A percentile compares a stretch with the other conserved stretches of the same genome.
phyloP scores from a whole-genome alignment of 2,329 filamentous ascomycete genomes.

The Didymella exigua region DNA sequence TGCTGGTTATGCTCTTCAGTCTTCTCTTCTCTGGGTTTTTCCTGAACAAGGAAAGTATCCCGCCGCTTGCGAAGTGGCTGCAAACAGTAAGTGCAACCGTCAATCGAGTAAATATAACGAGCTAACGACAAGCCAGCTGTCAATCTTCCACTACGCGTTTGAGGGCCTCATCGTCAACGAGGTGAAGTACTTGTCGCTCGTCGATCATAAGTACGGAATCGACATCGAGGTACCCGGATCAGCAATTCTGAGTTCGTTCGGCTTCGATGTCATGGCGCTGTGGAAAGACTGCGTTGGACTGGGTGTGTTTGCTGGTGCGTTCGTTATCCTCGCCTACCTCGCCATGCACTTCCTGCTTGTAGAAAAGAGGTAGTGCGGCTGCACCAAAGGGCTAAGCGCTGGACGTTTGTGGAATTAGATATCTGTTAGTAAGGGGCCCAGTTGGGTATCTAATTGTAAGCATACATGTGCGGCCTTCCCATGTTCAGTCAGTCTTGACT shows the following conservation, averaged over 20 bases:
- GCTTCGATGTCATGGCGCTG: slow-evolving; percentile 84
- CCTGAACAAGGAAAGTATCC: slow-evolving; percentile 93
- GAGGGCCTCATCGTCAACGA: slow-evolving; percentile 97
- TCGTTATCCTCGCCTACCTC: slow-evolving; percentile 84
- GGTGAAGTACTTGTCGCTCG: slow-evolving; percentile 83
- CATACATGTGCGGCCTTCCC: slow-evolving; percentile 7
- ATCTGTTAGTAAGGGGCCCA: not conserved
- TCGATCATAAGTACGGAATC: slow-evolving; percentile 93
- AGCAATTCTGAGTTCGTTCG: slow-evolving; percentile 91
- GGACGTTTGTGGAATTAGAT: not conserved
- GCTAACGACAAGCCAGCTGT: slow-evolving; percentile 60
- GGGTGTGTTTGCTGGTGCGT: slow-evolving; percentile 78
- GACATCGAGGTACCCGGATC: slow-evolving; percentile 96
- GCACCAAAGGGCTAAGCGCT: slow-evolving; percentile 1
- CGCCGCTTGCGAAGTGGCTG: slow-evolving; percentile 82
- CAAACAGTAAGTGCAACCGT: slow-evolving; percentile 66
- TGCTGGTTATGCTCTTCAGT: slow-evolving; percentile 96
- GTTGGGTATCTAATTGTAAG: not conserved
- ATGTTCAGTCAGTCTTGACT: not conserved
- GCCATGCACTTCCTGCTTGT: slow-evolving; percentile 95
- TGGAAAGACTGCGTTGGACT: slow-evolving; percentile 85
- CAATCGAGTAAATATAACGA: fast-evolving
- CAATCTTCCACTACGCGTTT: slow-evolving; percentile 98
- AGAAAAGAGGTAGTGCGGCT: slow-evolving; percentile 72
- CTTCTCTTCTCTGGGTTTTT: slow-evolving; percentile 92